Conservation (phyloP, 164 flowering plant genomes). For the Vitis rotundifolia region DNA sequence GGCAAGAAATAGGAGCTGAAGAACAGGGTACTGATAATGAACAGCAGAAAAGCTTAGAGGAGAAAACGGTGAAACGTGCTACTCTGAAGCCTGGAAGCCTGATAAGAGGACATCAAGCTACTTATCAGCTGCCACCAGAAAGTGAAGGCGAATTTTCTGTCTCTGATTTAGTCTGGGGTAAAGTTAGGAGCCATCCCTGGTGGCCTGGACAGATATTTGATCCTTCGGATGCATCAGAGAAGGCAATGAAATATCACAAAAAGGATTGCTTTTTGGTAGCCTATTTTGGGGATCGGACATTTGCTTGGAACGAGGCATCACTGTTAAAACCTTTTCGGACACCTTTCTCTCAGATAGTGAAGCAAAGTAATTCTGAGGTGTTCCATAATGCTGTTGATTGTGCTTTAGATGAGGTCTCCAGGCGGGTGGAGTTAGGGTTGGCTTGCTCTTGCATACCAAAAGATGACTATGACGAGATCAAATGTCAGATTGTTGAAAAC, state of each 20-base stretch:
- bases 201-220: constrained; percentile 61
- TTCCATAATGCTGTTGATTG: constrained; percentile 45
- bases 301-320: constrained; percentile 70
- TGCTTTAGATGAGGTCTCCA: constrained; percentile 61
- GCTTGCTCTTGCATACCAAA: constrained; percentile 55
- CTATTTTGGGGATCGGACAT: constrained; percentile 65
- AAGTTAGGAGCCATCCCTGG: constrained; percentile 55
- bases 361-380: constrained; percentile 46
- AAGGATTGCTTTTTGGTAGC: constrained; percentile 44
- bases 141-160: constrained; percentile 35
- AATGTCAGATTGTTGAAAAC: constrained; percentile 47
- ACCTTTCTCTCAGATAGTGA: constrained; percentile 46
- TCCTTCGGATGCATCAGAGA: constrained; percentile 38
- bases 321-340: constrained; percentile 45
- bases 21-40: constrained; percentile 24
- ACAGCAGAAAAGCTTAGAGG: constrained; percentile 11
- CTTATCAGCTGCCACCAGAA: constrained; percentile 35
- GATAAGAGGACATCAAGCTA: constrained; percentile 16
- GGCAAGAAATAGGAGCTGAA: constrained; percentile 18
- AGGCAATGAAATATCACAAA: constrained; percentile 35
- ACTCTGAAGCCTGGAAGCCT: constrained; percentile 13
- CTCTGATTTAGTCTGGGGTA: constrained; percentile 54
- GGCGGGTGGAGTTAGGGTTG: constrained; percentile 53
- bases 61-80: constrained; percentile 15
- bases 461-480: constrained; percentile 34